Base-by-base conservation (phyloP, 441 rosid species). In the Aquilaria agallochum region DNA sequence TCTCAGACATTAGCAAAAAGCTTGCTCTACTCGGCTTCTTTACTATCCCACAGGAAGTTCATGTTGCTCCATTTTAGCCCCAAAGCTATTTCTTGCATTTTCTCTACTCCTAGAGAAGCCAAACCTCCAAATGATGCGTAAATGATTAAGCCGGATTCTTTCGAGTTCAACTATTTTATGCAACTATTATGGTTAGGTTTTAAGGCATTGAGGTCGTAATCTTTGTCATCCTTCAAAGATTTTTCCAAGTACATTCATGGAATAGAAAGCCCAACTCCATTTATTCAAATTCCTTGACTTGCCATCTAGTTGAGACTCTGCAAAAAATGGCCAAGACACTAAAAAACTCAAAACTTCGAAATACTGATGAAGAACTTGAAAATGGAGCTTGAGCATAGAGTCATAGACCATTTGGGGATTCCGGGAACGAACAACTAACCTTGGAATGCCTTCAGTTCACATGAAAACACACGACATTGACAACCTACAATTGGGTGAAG, bases 11-110 rank as follows among this genome's bases (percentile, higher is more conserved):
- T 72, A 27, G 58, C 51, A 0, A 83, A 83, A 30, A 82, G 71
- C 36, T 83, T 83, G 34, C 44, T 56, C 56, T 62, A 51, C 63
- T 85, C 88, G 0, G 80, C 50, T 68, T 77, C 81, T 58, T 80
- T 68, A 30, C 74, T 81, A 0, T 80, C 84, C 86, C 86, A 82
- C 66, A 86, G 53, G 78, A 86, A 83, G 52, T 34, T 53, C 50
- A 12, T 31, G 33, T 73, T 76, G 67, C 74, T 74, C 54, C 55
- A 50, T 50, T 44, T 72, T 15, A 83, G 57, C 1, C 27, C 27
- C 27, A 1, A 20, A 20, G 27, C 27, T 20, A 20, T 20, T 20
- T 20, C 27, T 20, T 20, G 1, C 27, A 20, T 20, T 20, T 20
- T 20, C 27, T 20, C 27, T 20, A 1, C 27, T 20, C 27, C 27